Percentiles rank a stretch among this genome's conserved stretches.
These are phyloP conservation scores for Jacaranda mimosifolia DNA, from an alignment of 257 asterid genomes.

Conservation along the genomic window DNA sequence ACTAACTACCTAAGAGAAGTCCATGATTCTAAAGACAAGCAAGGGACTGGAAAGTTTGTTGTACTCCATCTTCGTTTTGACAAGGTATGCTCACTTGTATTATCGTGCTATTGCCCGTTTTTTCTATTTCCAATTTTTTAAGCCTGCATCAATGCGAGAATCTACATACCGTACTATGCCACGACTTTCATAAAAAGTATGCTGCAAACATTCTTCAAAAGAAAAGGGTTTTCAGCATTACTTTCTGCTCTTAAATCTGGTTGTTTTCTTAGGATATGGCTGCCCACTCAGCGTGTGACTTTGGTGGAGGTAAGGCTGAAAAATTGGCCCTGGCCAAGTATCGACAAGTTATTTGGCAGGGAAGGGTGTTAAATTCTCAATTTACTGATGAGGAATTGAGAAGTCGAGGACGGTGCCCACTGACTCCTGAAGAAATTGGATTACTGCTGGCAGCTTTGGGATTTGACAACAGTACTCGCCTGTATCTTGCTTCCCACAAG, in stretches of 20 bases:
- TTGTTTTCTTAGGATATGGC: slow-evolving; percentile 89
- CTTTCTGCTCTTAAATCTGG: not conserved
- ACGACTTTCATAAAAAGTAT: not conserved
- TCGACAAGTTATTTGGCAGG: slow-evolving; percentile 96
- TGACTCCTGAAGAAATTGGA: slow-evolving; percentile 99
- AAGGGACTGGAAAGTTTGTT: slow-evolving; percentile 75
- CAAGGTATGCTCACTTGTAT: slow-evolving; percentile 59
- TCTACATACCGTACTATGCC: not conserved
- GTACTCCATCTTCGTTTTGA: slow-evolving; percentile 97
- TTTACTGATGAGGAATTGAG: slow-evolving; percentile 97
- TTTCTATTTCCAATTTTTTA: not conserved
- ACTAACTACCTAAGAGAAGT: slow-evolving; percentile 57
- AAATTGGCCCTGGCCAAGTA: slow-evolving; percentile 95
- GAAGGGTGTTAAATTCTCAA: slow-evolving; percentile 93
- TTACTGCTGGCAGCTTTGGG: slow-evolving; percentile 95
- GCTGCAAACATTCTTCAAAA: not conserved
- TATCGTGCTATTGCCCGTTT: not conserved
- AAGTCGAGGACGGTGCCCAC: slow-evolving; percentile 94
- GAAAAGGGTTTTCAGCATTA: not conserved
- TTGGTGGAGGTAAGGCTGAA: slow-evolving; percentile 99
- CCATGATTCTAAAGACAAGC: slow-evolving; percentile 44
- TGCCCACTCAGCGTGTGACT: slow-evolving; percentile 99
- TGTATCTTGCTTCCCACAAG: slow-evolving; percentile 97
- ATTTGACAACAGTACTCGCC: slow-evolving; percentile 86
- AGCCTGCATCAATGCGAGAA: not conserved